Percentiles rank a stretch among this genome's conserved stretches.
These are phyloP conservation scores for Bjerkandera adusta DNA, from an alignment of 1,284 basidiomycete genomes.

Conservation along the genomic window DNA sequence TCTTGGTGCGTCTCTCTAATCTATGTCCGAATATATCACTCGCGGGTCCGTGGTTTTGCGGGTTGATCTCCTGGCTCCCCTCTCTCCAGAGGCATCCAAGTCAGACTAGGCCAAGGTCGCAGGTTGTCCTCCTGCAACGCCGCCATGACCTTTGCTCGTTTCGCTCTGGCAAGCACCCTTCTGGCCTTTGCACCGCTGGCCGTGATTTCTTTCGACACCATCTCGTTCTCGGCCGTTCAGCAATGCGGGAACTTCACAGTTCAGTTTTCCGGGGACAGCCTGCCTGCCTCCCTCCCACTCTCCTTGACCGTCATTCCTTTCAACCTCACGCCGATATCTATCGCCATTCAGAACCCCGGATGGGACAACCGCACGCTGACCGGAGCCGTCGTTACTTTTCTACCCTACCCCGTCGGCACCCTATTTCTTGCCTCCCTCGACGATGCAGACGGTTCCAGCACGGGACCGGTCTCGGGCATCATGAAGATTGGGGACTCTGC, in stretches of 20 bases:
- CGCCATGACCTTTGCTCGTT: constrained; percentile 30
- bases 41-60: too few species aligned
- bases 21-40: too few species aligned
- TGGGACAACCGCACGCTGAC: constrained; percentile 39
- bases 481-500: constrained; percentile 41
- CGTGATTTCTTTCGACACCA: constrained; percentile 42
- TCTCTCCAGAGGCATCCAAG: constrained; percentile 4
- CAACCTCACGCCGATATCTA: constrained; percentile 44
- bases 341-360: constrained; percentile 38
- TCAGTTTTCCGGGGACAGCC: constrained; percentile 39
- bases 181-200: constrained; percentile 45
- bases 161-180: constrained; percentile 35
- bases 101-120: constrained; percentile 17
- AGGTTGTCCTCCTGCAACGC: too few species aligned
- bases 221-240: constrained; percentile 47
- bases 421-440: constrained; percentile 56
- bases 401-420: constrained; percentile 49
- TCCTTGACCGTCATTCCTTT: constrained; percentile 54
- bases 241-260: constrained; percentile 56
- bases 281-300: constrained; percentile 38
- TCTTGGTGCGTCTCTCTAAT: too few species aligned
- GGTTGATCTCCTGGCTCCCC: constrained; percentile 7
- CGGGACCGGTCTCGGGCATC: constrained; percentile 48
- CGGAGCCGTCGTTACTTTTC: constrained; percentile 45
- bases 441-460: constrained; percentile 37